Base-by-base conservation (phyloP, 129 eudicot species). In the Centaurea solstitialis region DNA sequence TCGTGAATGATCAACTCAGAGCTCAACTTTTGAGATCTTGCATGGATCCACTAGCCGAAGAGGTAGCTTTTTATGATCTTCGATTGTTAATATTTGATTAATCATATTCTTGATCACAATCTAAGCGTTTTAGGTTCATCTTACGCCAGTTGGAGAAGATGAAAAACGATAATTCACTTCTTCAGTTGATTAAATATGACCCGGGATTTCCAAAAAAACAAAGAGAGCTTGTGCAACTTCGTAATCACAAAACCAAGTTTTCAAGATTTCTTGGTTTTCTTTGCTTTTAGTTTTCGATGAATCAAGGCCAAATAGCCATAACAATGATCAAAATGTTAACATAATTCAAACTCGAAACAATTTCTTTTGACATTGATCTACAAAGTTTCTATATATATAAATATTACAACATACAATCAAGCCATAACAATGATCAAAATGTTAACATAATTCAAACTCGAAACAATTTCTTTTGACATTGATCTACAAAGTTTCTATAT, bases 31-130 rank as follows among this genome's bases (percentile, higher is more conserved):
- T 95, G 80, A 87, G 28, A 81, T 91, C 95, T 75, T 89, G 90
- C 87, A 89, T 95, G 86, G 94, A 91, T 78, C 92, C 87, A 73
- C 89, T 95, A 76, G 93, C 91, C 6, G 92, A 89, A 84, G 97
- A 95, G 98, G 99, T 95, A 93, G 18, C 38, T 64, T n/a, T 82
- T 18, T 79, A 50, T 41, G 22, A 57, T 72, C 6, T 83, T 61
- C 4, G n/a, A 40, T 64, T 79, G 50, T 33, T 77, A 26, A 45
- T 64, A 38, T 53, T 45, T 38, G 33, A 24, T 12, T 26, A 2
- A 28, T 26, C 45, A 26, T 62, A 80, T 20, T 81, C 13, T 9
- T 57, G 39, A 47, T 40, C 23, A 61, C 12, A 10, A 61, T 77
- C 65, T 21, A 61, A 57, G 33, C 59, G 61, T 50, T 22, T 21